phyloP scores from a whole-genome alignment of 306 rosid species.

The Corylus heterophylla region DNA sequence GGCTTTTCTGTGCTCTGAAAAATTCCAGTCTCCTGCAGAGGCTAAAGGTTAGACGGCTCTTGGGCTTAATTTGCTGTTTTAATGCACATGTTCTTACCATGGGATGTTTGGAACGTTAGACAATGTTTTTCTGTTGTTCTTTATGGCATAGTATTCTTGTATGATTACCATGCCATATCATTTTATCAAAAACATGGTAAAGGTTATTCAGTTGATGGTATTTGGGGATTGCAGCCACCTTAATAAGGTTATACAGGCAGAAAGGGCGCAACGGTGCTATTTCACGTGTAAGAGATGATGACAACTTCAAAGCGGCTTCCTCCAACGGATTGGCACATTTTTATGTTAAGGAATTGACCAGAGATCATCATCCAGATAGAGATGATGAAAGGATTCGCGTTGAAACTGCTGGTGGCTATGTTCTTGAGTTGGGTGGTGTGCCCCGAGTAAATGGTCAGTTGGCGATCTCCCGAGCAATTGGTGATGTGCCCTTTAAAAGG shows the following conservation, averaged over 20 bases:
- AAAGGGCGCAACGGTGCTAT: slow-evolving; percentile 57
- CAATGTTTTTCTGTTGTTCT: slow-evolving; percentile 9
- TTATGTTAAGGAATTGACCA: slow-evolving; percentile 85
- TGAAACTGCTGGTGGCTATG: slow-evolving; percentile 95
- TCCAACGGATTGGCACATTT: slow-evolving; percentile 58
- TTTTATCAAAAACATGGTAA: slow-evolving; percentile 25
- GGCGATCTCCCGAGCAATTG: slow-evolving; percentile 88
- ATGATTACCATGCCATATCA: slow-evolving; percentile 9
- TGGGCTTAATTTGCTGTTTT: slow-evolving; percentile 16
- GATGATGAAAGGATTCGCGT: slow-evolving; percentile 84
- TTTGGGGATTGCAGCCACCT: slow-evolving; percentile 58
- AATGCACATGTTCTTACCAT: background rate
- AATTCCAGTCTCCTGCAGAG: slow-evolving; percentile 66
- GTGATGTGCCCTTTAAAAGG: slow-evolving; percentile 83
- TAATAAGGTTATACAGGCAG: slow-evolving; percentile 70
- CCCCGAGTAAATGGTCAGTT: slow-evolving; percentile 89
- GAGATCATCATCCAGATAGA: slow-evolving; percentile 94
- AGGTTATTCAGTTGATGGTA: slow-evolving; percentile 31
- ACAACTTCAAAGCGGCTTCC: slow-evolving; percentile 53
- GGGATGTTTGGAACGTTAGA: background rate
- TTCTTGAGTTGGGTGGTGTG: slow-evolving; percentile 83
- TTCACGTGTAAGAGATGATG: slow-evolving; percentile 52
- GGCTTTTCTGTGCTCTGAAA: slow-evolving; percentile 89
- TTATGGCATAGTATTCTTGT: background rate
- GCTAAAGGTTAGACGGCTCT: slow-evolving; percentile 73